phyloP scores from a whole-genome alignment of 441 rosid genomes.

The Sinapis alba region DNA sequence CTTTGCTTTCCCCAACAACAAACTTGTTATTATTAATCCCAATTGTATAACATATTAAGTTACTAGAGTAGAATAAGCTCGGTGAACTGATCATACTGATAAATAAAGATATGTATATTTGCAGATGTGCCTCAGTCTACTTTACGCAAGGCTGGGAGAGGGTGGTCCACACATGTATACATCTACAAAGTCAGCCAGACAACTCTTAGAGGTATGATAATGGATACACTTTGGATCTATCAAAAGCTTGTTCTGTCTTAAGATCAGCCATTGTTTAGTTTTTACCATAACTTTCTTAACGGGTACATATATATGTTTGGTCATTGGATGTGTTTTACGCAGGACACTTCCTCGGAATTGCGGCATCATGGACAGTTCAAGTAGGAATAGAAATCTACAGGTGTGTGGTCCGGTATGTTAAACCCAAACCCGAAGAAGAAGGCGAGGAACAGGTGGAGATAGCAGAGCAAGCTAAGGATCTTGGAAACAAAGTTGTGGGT shows the following conservation, averaged over 20 bases:
- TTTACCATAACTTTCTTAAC: background rate
- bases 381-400: conserved; percentile 77
- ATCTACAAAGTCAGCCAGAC: conserved; percentile 75
- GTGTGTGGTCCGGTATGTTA: conserved; percentile 38
- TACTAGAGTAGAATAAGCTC: background rate
- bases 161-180: conserved; percentile 65
- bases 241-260: background rate
- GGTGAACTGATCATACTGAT: conserved; percentile 15
- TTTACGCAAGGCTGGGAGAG: conserved; percentile 78
- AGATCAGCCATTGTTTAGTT: background rate
- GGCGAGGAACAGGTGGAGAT: conserved; percentile 44
- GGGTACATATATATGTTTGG: background rate
- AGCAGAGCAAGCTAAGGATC: conserved; percentile 57
- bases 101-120: conserved; percentile 1
- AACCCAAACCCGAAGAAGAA: conserved; percentile 24
- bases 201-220: conserved; percentile 63
- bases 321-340: conserved; percentile 34
- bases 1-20: conserved; percentile 3
- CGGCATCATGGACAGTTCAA: conserved; percentile 91
- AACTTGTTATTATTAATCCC: background rate
- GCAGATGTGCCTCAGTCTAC: conserved; percentile 88
- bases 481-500: conserved; percentile 69
- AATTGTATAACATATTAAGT: background rate
- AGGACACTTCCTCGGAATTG: conserved; percentile 86
- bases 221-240: background rate